Percentiles rank a stretch among this genome's conserved stretches.
Evolutionary conservation across 2,329 filamentous ascomycete species (phyloP).

Genomic region (Myotisia sp.): DNA sequence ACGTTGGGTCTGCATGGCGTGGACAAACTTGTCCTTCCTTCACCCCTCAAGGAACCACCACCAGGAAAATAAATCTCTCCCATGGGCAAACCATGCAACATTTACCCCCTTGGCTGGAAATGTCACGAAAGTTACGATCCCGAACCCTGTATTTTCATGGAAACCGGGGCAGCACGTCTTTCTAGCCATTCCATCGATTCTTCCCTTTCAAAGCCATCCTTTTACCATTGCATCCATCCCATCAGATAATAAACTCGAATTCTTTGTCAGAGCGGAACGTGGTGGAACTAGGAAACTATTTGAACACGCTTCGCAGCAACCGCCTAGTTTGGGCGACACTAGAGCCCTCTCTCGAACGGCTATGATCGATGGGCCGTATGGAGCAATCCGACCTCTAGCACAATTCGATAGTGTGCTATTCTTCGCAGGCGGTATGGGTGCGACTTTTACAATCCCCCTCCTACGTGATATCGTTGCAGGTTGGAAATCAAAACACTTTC

Average conservation of each 20-base stretch:
- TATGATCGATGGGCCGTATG: constrained; percentile 43
- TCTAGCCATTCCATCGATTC: constrained; percentile 42
- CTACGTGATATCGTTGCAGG: constrained; percentile 41
- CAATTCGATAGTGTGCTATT: constrained; percentile 49
- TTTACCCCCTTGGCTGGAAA: constrained; percentile 40
- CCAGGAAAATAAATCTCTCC: constrained; percentile 8
- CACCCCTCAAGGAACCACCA: constrained; percentile 16
- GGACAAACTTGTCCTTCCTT: constrained; percentile 30
- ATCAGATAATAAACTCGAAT: constrained; percentile 41
- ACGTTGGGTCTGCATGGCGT: constrained; percentile 24
- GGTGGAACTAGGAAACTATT: constrained; percentile 41
- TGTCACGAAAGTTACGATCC: constrained; percentile 43
- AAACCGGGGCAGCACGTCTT: constrained; percentile 50
- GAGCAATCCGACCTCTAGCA: constrained; percentile 36
- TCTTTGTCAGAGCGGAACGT: constrained; percentile 40
- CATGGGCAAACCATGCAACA: constrained; percentile 31
- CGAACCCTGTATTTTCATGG: constrained; percentile 44
- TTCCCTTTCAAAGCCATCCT: constrained; percentile 48
- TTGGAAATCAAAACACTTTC: constrained; percentile 21
- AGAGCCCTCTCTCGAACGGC: constrained; percentile 21
- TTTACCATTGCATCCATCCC: constrained; percentile 49
- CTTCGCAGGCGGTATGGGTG: constrained; percentile 46
- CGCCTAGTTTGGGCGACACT: constrained; percentile 11
- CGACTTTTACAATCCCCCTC: constrained; percentile 43
- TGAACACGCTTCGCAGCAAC: constrained; percentile 34